Evolutionary conservation across 2,329 filamentous ascomycete genomes (phyloP).

Genomic region (Pestalotiopsis sp.): DNA sequence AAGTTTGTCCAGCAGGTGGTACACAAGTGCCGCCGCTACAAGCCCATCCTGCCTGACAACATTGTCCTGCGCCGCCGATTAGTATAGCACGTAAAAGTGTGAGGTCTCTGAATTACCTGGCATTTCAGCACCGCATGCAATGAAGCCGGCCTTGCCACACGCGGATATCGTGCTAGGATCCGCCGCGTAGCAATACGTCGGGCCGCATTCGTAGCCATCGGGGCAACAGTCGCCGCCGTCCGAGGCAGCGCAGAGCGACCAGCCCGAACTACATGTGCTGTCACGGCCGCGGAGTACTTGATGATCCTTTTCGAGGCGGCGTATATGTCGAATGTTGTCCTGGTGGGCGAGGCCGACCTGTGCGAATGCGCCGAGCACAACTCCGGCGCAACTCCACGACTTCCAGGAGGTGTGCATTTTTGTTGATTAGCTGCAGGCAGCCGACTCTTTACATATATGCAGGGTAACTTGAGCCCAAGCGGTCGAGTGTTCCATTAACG

Average conservation of each 20-base stretch:
- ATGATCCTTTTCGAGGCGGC: constrained; percentile 26
- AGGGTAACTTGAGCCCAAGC: background rate
- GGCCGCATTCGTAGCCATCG: constrained; percentile 48
- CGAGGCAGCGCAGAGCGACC: constrained; percentile 25
- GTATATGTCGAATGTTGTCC: constrained; percentile 23
- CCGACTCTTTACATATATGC: background rate
- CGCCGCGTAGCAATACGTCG: constrained; percentile 49
- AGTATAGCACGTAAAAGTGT: background rate
- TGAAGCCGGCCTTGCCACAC: constrained; percentile 37
- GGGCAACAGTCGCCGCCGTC: constrained; percentile 50
- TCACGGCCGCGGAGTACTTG: constrained; percentile 27
- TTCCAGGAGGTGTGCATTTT: constrained; percentile 23
- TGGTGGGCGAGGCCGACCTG: constrained; percentile 14
- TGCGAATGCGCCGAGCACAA: constrained; percentile 19
- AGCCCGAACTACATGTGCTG: constrained; percentile 23
- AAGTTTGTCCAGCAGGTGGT: constrained; percentile 43
- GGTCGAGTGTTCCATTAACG: background rate
- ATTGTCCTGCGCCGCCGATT: constrained; percentile 36
- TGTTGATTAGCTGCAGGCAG: background rate
- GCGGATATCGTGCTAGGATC: constrained; percentile 44
- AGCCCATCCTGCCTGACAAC: constrained; percentile 47
- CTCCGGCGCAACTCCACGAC: constrained; percentile 18
- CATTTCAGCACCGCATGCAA: constrained; percentile 33
- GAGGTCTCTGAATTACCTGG: constrained; percentile 5
- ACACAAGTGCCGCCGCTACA: constrained; percentile 45